A percentile compares a stretch with the other conserved stretches of the same genome.
Conservation (phyloP, 2,329 filamentous ascomycete genomes). For the Coniochaeta prunicola region DNA sequence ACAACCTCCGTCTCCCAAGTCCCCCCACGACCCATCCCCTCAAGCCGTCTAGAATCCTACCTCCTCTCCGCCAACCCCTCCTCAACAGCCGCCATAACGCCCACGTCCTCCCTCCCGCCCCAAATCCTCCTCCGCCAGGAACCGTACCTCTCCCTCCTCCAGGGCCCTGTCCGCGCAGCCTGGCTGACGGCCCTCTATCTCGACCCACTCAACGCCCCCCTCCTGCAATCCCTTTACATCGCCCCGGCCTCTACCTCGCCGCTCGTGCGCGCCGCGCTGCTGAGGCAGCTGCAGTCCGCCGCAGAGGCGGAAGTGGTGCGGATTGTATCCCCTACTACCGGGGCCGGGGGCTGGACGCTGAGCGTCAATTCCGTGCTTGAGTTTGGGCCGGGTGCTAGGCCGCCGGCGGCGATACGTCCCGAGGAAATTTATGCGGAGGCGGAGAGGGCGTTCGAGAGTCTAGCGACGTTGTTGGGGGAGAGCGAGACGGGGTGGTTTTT, state of each 20-base stretch:
- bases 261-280: slow-evolving; percentile 56
- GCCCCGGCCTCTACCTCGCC: slow-evolving; percentile 49
- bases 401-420: slow-evolving; percentile 25
- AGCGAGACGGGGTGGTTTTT: slow-evolving; percentile 39
- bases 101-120: background rate
- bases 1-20: slow-evolving; percentile 16
- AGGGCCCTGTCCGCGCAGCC: slow-evolving; percentile 71
- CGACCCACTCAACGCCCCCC: slow-evolving; percentile 55
- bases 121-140: slow-evolving; percentile 45
- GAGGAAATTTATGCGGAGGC: slow-evolving; percentile 34
- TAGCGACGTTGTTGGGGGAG: slow-evolving; percentile 31
- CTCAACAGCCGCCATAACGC: background rate
- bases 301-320: slow-evolving; percentile 70
- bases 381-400: slow-evolving; percentile 3
- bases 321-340: slow-evolving; percentile 33
- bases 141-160: slow-evolving; percentile 71
- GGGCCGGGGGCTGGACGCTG: background rate
- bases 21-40: slow-evolving; percentile 15
- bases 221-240: slow-evolving; percentile 69
- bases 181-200: slow-evolving; percentile 88
- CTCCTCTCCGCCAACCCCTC: slow-evolving; percentile 3
- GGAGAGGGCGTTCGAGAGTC: slow-evolving; percentile 35
- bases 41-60: slow-evolving; percentile 16
- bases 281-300: slow-evolving; percentile 61
- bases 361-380: slow-evolving; percentile 5